phyloP scores from a whole-genome alignment of 2,329 filamentous ascomycete species.

The Exophiala lecanii-corni region DNA sequence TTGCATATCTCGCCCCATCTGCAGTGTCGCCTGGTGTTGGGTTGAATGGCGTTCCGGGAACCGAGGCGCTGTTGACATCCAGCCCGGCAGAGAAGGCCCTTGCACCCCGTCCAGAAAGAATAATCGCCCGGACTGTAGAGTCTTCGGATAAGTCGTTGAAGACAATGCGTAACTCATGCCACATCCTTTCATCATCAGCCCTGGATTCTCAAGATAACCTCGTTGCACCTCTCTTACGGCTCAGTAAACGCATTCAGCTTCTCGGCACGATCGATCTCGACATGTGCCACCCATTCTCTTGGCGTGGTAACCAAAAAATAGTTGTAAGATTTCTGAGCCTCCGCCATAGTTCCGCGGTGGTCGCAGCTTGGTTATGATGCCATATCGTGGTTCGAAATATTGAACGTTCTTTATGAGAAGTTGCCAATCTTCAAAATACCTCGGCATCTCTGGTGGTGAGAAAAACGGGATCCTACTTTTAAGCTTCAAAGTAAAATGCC shows the following conservation, averaged over 20 bases:
- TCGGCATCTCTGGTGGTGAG: too few species aligned
- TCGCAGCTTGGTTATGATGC: too few species aligned
- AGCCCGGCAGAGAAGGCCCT: conserved; percentile 65
- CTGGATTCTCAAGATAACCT: too few species aligned
- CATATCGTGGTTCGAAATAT: too few species aligned
- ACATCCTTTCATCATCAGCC: conserved; percentile 62
- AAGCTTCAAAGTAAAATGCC: too few species aligned
- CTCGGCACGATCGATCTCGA: conserved; percentile 80
- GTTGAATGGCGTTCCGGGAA: conserved; percentile 6
- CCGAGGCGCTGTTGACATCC: not conserved
- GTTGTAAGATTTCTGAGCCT: not conserved
- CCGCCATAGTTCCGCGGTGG: too few species aligned
- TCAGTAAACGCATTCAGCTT: conserved; percentile 87
- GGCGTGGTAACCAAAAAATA: conserved; percentile 70
- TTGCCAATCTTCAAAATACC: too few species aligned
- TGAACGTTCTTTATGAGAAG: too few species aligned
- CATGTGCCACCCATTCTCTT: conserved; percentile 68
- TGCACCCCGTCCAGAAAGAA: conserved; percentile 76
- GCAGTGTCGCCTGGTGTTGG: conserved; percentile 4
- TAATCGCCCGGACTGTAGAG: conserved; percentile 65
- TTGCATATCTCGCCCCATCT: conserved; percentile 63
- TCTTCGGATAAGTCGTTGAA: conserved; percentile 69
- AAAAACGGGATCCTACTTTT: too few species aligned
- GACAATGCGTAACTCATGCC: conserved; percentile 69
- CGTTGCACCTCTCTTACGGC: conserved; percentile 27